phyloP scores from a whole-genome alignment of 805 yeast species.

The Aciculoconidium aculeatum region DNA sequence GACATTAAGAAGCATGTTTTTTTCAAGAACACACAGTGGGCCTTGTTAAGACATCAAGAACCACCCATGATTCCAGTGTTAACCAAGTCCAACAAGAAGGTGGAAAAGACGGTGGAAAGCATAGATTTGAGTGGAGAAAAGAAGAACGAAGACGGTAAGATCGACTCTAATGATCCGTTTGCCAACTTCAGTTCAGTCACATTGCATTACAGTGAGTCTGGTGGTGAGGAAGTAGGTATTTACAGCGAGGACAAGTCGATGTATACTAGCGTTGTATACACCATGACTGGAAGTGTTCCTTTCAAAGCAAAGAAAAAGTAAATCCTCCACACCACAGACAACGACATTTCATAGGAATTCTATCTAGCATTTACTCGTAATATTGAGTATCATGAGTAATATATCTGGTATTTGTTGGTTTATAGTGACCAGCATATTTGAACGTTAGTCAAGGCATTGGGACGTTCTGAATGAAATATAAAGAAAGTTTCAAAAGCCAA shows the following conservation, averaged over 20 bases:
- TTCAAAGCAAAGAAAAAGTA: no score
- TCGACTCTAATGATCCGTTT: constrained; percentile 62
- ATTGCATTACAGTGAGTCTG: constrained; percentile 64
- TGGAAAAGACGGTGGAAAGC: constrained; percentile 11
- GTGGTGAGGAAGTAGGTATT: constrained; percentile 35
- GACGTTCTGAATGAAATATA: no score
- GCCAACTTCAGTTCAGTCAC: constrained; percentile 82
- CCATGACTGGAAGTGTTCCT: constrained; percentile 38
- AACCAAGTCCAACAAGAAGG: constrained; percentile 20
- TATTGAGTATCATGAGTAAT: no score
- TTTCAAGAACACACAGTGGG: constrained; percentile 93
- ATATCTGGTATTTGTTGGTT: no score
- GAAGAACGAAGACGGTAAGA: constrained; percentile 11
- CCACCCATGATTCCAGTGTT: constrained; percentile 95
- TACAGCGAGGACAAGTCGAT: constrained; percentile 37
- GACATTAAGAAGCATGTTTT: constrained; percentile 89
- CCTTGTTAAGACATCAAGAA: constrained; percentile 80
- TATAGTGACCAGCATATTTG: no score
- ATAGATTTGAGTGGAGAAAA: constrained; percentile 6
- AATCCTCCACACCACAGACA: no score
- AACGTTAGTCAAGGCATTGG: no score
- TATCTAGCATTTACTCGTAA: no score
- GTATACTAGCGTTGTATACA: constrained; percentile 54
- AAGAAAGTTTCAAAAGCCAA: no score
- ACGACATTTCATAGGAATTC: no score